Percentiles rank a stretch among this genome's conserved stretches.
Conservation (phyloP, 129 eudicot genomes). For the Sambucus nigra region DNA sequence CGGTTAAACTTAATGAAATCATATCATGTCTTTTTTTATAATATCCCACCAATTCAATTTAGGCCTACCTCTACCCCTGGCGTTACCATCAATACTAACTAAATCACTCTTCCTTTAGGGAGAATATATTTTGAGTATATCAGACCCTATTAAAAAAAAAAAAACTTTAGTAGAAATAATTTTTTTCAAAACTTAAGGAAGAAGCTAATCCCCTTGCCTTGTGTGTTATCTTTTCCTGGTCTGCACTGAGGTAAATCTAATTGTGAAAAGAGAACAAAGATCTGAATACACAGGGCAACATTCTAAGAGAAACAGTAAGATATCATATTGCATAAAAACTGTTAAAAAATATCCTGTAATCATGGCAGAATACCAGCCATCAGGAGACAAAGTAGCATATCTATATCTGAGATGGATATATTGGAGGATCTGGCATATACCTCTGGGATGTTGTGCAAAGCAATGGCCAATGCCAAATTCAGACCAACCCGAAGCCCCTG, state of each 20-base stretch:
- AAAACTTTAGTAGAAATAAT: too few species aligned
- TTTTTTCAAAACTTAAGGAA: too few species aligned
- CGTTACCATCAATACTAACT: too few species aligned
- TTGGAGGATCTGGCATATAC: slow-evolving; percentile 23
- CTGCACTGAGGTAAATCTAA: not conserved
- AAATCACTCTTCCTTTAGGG: too few species aligned
- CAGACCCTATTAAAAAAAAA: too few species aligned
- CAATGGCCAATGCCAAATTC: slow-evolving; percentile 93
- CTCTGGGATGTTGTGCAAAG: slow-evolving; percentile 98
- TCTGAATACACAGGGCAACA: not conserved
- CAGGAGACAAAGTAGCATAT: not conserved
- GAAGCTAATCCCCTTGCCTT: too few species aligned
- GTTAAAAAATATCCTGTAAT: not conserved
- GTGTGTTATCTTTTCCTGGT: too few species aligned
- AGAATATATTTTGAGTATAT: too few species aligned
- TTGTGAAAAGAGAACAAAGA: not conserved
- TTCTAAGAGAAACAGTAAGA: not conserved
- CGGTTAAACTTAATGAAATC: too few species aligned
- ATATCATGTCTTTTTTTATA: too few species aligned
- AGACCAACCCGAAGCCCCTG: slow-evolving; percentile 98
- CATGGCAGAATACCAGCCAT: not conserved
- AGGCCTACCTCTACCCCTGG: too few species aligned
- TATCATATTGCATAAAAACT: not conserved
- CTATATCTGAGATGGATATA: not conserved
- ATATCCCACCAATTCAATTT: too few species aligned